Base-by-base conservation (phyloP, 257 asterid species). In the Penstemon davidsonii region DNA sequence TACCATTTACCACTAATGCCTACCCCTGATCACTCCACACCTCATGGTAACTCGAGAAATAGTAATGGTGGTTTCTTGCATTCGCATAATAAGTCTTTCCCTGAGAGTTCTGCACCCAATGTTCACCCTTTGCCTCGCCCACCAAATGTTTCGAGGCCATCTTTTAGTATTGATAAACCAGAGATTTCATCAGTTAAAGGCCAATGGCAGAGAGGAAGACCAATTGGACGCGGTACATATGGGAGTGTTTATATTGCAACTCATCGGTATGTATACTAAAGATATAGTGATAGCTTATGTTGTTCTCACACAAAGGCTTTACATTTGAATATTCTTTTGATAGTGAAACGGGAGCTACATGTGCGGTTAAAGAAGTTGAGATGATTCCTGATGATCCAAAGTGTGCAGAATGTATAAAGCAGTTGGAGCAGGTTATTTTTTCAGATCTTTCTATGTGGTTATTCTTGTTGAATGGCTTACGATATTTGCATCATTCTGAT, bases 291-390 rank as follows among this genome's bases (percentile, higher is more conserved):
- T 41, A 18, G 5, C 7, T 33, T 39, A 15, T 56, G 55, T 68
- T 62, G 41, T 73, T 59, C 72, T 54, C 53, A n/a, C 51, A n/a
- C 55, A 53, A 4, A 40, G 18, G 10, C 53, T 39, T 71, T 52
- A 74, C 11, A 8, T 43, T 12, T 37, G 19, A 4, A 19, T 62
- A 43, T 69, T 57, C 62, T 41, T 74, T 38, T 73, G 60, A 64
- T 88, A 91, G 97, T 62, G 90, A 89, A 84, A 91, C 95, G 43
- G 98, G 98, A 62, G 98, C 96, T 41, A 76, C 88, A 2, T 89
- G 98, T 51, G 98, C 96, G 4, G 60, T 91, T 83, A 91, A 91
- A 78, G 98, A 91, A 78, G 98, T 91, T 55, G 92, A 89, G 70
- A 66, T 87, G 60, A 61, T 90, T 62, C 87, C 80, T 4, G 98